Evolutionary conservation across 495 filamentous ascomycete species (phyloP), one percentile per base, ranked within the genome.

Genomic region (Xylaria palmicola): DNA sequence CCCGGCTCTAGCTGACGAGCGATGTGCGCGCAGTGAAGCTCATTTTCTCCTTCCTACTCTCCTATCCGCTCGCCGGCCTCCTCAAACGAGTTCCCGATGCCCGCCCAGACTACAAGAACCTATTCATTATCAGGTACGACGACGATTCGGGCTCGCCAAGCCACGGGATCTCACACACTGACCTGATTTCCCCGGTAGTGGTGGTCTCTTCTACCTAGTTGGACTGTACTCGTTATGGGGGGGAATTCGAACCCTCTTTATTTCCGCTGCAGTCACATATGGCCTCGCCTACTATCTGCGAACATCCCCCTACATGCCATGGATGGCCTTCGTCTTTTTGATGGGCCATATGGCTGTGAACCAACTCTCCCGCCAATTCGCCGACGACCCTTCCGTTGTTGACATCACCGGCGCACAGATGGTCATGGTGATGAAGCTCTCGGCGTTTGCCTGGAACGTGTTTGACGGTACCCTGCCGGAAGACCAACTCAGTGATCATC

Each of bases 351-450:
- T 98, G 90, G 90, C 92, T 39, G 71, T 92, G 63, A 95, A 85
- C 71, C 94, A 98, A 70, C 86, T 98, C 59, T 77, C 85, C 58
- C 88, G 94, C 30, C 91, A 96, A 66, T 83, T 87, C 48, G 74
- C 79, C 34, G 80, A 89, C 62, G 79, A 85, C 49, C 83, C 88
- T 1, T 75, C 81, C 55, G 72, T 77, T 7, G 79, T 97, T 40
- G 94, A 98, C 73, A 93, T 98, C 65, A 96, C 93, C 15, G 92
- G 92, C 50, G 93, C 94, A 0, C 94, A 98, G 74, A 98, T 98
- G 94, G 94, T 98, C 12, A 72, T 98, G 62, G 87, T 96, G 55
- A 98, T 98, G 93, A 98, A 98, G 78, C 88, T 98, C n/a, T 88
- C 85, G 9, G 86, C 93, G 24, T 98, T 98, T 72, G 96, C 92